These are phyloP conservation scores for Tuber aestivum DNA, from an alignment of 495 filamentous ascomycete genomes.

Conservation along the genomic window DNA sequence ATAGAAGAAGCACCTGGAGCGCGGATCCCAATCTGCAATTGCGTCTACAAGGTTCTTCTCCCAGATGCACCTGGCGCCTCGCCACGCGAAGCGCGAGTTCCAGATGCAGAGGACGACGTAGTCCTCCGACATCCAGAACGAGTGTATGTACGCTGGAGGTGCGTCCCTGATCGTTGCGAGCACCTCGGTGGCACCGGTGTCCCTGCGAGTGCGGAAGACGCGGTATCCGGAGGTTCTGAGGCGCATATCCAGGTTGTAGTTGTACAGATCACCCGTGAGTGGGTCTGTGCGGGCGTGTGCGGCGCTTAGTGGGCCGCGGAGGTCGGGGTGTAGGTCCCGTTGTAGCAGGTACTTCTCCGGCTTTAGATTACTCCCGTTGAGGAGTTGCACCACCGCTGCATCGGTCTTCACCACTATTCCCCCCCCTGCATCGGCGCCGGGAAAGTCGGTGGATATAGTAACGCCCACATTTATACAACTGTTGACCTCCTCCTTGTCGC, in stretches of 20 bases:
- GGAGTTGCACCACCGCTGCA: slow-evolving; percentile 49
- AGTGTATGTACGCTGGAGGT: slow-evolving; percentile 62
- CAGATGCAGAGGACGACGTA: slow-evolving; percentile 63
- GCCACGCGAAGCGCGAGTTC: slow-evolving; percentile 48
- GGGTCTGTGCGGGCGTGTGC: slow-evolving; percentile 64
- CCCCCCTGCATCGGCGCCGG: slow-evolving; percentile 44
- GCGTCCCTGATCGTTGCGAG: slow-evolving; percentile 56
- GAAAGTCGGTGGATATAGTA: slow-evolving; percentile 54
- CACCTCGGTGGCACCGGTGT: slow-evolving; percentile 59
- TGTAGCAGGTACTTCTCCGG: slow-evolving; percentile 57
- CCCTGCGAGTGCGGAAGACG: slow-evolving; percentile 55
- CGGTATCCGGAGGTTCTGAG: slow-evolving; percentile 51
- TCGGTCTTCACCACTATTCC: slow-evolving; percentile 58
- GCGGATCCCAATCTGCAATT: slow-evolving; percentile 48
- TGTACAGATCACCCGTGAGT: slow-evolving; percentile 62
- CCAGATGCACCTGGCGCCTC: slow-evolving; percentile 50
- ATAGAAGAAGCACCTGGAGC: slow-evolving; percentile 57
- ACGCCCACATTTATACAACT: slow-evolving; percentile 53
- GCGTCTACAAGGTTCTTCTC: slow-evolving; percentile 54
- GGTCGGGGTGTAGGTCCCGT: slow-evolving; percentile 53
- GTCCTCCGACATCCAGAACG: slow-evolving; percentile 58
- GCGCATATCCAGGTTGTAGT: slow-evolving; percentile 59
- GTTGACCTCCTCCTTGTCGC: slow-evolving; percentile 30
- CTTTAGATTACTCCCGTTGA: slow-evolving; percentile 62
- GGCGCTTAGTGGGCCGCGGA: slow-evolving; percentile 57